Conservation (phyloP, 805 yeast species). For the Sungouiella blattae region DNA sequence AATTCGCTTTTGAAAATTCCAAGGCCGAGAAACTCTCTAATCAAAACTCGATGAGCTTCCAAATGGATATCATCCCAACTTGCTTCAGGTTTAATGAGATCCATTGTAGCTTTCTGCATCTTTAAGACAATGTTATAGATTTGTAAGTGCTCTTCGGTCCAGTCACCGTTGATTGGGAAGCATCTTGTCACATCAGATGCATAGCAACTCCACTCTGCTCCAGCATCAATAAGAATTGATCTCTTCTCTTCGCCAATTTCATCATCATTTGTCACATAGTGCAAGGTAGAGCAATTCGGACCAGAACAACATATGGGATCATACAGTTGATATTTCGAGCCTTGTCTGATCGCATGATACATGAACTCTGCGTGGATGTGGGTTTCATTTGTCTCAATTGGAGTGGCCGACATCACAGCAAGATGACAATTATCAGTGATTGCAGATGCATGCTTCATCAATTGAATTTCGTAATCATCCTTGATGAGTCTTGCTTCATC, state of each 20-base stretch:
- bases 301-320: constrained; percentile 97
- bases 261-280: constrained; percentile 77
- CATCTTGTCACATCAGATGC: constrained; percentile 94
- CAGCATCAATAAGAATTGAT: constrained; percentile 86
- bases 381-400: constrained; percentile 82
- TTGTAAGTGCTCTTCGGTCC: constrained; percentile 82
- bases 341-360: constrained; percentile 91
- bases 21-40: constrained; percentile 62
- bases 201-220: constrained; percentile 94
- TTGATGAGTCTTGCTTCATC: constrained; percentile 86
- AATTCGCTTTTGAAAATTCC: constrained; percentile 67
- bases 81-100: constrained; percentile 74
- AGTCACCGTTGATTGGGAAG: constrained; percentile 87
- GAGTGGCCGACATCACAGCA: constrained; percentile 90
- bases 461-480: constrained; percentile 73
- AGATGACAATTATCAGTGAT: constrained; percentile 86
- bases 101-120: constrained; percentile 77
- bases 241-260: constrained; percentile 51
- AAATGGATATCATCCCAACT: constrained; percentile 83
- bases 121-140: constrained; percentile 75
- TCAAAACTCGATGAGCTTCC: constrained; percentile 72
- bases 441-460: constrained; percentile 75
- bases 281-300: constrained; percentile 84
- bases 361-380: constrained; percentile 95
- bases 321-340: constrained; percentile 82